Percentiles rank a stretch among this genome's conserved stretches.
Conservation (phyloP, 139 green algal genomes). For the Coccomyxa sp. region DNA sequence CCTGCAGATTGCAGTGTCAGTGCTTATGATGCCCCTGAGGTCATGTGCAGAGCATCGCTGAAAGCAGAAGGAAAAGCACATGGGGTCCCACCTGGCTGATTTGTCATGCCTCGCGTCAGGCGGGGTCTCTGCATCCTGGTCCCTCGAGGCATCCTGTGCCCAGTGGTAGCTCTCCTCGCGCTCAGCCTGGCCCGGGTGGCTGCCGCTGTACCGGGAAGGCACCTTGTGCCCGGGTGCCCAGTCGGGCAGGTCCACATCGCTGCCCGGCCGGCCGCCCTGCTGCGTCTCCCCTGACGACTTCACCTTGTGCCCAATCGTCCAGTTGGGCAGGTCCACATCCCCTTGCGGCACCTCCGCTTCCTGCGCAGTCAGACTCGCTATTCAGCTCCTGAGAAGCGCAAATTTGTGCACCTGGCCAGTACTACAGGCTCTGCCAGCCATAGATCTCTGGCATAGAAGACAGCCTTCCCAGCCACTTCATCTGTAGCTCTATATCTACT, state of each 20-base stretch:
- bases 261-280: not conserved
- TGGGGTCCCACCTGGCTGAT: not conserved
- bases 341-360: not conserved
- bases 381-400: too few species aligned
- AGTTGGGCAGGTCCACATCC: not conserved
- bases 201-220: not conserved
- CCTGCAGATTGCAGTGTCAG: too few species aligned
- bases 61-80: not conserved
- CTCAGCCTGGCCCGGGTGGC: not conserved
- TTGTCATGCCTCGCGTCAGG: too few species aligned
- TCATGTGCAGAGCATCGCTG: not conserved
- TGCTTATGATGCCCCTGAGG: not conserved
- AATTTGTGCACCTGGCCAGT: too few species aligned
- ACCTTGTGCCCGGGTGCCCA: not conserved
- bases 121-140: not conserved
- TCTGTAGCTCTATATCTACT: too few species aligned
- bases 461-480: too few species aligned
- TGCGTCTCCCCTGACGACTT: not conserved
- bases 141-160: not conserved
- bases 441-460: too few species aligned
- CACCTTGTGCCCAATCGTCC: not conserved
- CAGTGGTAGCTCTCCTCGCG: not conserved
- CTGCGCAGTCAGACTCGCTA: not conserved
- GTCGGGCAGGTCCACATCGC: not conserved
- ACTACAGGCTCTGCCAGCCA: too few species aligned